Percentiles rank a stretch among this genome's conserved stretches.
Evolutionary conservation across 805 yeast genomes (phyloP).

Genomic region (Ogataea populi-albae): DNA sequence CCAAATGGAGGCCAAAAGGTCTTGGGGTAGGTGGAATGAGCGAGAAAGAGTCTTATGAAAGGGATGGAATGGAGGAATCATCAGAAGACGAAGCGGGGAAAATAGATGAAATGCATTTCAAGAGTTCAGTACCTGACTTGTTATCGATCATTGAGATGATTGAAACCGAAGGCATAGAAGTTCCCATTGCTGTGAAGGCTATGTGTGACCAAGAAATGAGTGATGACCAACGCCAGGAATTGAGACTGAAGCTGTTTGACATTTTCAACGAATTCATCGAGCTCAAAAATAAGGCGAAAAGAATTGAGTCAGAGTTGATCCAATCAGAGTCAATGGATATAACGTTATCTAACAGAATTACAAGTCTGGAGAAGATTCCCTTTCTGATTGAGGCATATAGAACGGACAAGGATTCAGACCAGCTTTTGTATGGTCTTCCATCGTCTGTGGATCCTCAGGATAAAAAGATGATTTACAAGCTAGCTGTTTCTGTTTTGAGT

Average conservation of each 20-base stretch:
- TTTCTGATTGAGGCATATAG: constrained; percentile 2
- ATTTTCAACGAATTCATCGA: constrained; percentile 10
- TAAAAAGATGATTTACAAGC: constrained; percentile 8
- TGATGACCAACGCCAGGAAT: constrained; percentile 9
- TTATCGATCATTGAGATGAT: constrained; percentile 37
- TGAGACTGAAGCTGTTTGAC: constrained; percentile 20
- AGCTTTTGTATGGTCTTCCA: constrained; percentile 4
- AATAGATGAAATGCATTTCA: constrained; percentile 24
- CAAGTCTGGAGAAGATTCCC: constrained; percentile 2
- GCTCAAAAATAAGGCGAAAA: constrained; percentile 11
- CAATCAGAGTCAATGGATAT: constrained; percentile 8
- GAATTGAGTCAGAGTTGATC: constrained; percentile 13
- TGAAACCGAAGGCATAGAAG: constrained; percentile 33
- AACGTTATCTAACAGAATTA: constrained; percentile 7
- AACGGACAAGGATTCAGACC: constrained; percentile 1
- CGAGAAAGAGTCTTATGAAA: constrained; percentile 32
- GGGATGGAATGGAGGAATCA: constrained; percentile 13
- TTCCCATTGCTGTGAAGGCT: constrained; percentile 37
- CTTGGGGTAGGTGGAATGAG: constrained; percentile 70
- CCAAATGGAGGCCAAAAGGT: constrained; percentile 60
- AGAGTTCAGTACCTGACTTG: constrained; percentile 28
- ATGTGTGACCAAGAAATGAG: constrained; percentile 29
- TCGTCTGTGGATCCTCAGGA: constrained; percentile 8
- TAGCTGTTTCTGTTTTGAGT: constrained; percentile 21
- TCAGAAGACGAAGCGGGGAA: constrained; percentile 16